Evolutionary conservation across 2,329 filamentous ascomycete genomes (phyloP), one percentile per base, ranked within the genome.

Genomic region (Aspergillus fructus): DNA sequence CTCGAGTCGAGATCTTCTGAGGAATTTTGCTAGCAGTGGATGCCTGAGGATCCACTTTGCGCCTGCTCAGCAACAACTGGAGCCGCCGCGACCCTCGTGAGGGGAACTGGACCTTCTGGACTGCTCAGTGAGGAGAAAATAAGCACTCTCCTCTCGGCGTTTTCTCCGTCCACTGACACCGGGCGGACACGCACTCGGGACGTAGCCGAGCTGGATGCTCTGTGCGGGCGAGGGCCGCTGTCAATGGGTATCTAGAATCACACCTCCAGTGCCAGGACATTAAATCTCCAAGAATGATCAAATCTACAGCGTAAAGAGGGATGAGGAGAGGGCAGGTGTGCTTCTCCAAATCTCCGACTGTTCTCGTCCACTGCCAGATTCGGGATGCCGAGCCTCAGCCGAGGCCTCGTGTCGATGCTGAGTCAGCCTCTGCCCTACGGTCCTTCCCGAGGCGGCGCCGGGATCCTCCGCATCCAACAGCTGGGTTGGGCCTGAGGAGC

Each of bases 101-200:
- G 61, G 59, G 60, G 43, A 57, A 55, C 33, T 37, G 41, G 12
- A 43, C 12, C n/a, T 23, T 13, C 11, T 13, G 11, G 30, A 15
- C 30, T 34, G 5, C 58, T 34, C 33, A 43, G 41, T 65, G 63
- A 61, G 62, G 62, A 62, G 62, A 58, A 59, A 49, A 48, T 55
- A 55, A 51, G 34, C 55, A 15, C 41, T 33, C 15, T n/a, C 17
- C 8, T 30, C 21, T 37, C 46, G 27, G 43, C 6, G 15, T 24
- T 33, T 30, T 46, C 43, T 46, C 23, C 23, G 23, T 17, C 43
- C 15, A 13, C 13, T 24, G 27, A n/a, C 43, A 30, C 9, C n/a
- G 23, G 17, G 11, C 34, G 12, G 5, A 13, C 34, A n/a, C 15
- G 34, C 12, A 37, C 34, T 7, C 34, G 34, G 34, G 34, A 30